Percentiles rank a stretch among this genome's conserved stretches.
Conservation (phyloP, 2,329 filamentous ascomycete genomes). For the Cercospora zeae-maydis region DNA sequence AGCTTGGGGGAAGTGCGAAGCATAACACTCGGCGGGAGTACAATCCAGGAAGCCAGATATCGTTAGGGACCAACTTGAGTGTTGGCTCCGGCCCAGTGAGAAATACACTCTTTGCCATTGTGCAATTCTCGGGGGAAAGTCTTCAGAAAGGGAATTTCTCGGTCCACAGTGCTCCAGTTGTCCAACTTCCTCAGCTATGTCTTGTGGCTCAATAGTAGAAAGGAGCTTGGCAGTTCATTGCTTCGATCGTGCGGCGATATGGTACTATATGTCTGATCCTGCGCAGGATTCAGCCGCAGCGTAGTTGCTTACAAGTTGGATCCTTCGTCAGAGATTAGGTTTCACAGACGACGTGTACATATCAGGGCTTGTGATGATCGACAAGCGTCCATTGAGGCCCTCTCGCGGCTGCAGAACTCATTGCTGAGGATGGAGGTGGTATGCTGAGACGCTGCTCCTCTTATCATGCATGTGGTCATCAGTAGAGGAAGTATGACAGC, state of each 20-base stretch:
- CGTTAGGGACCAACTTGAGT: constrained; percentile 21
- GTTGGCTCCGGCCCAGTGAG: constrained; percentile 20
- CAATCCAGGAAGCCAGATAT: constrained; percentile 25
- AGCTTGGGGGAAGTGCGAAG: constrained; percentile 18
- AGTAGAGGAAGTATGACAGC: not conserved
- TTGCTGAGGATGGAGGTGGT: not conserved
- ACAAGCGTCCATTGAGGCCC: not conserved
- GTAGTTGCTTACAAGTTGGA: not conserved
- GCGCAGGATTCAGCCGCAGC: not conserved
- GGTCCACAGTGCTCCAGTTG: not conserved
- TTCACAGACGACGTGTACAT: not conserved
- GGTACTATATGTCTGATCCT: not conserved
- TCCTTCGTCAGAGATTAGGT: not conserved
- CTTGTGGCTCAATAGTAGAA: not conserved
- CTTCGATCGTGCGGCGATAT: not conserved
- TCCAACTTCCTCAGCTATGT: not conserved
- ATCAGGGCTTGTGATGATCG: not conserved
- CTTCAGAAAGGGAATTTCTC: not conserved
- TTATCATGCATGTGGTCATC: not conserved
- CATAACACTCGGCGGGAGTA: constrained; percentile 23
- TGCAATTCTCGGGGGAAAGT: not conserved
- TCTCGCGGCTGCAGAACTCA: not conserved
- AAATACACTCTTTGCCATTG: constrained; percentile 18
- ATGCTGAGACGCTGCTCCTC: not conserved
- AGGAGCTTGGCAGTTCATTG: not conserved